These are phyloP conservation scores for Tolypocladium nubicola DNA, from an alignment of 2,329 filamentous ascomycete genomes.

Conservation along the genomic window DNA sequence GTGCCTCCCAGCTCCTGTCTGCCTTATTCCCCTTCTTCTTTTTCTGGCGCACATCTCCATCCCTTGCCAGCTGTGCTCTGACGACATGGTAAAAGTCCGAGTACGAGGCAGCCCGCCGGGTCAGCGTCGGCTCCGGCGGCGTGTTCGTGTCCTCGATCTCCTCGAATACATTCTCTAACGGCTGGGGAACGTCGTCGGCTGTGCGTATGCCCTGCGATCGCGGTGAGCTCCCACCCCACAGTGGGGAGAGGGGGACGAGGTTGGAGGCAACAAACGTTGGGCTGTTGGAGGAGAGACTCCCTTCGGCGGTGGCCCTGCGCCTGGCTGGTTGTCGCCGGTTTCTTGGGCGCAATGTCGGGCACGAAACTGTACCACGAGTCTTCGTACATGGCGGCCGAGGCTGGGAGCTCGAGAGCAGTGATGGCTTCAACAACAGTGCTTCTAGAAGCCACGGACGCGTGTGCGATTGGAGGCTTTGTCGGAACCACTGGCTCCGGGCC, in stretches of 20 bases:
- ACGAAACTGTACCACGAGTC: slow-evolving; percentile 78
- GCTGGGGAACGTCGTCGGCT: slow-evolving; percentile 38
- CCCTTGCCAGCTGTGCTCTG: slow-evolving; percentile 44
- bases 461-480: slow-evolving; percentile 13
- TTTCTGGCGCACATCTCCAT: slow-evolving; percentile 28
- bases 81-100: slow-evolving; percentile 63
- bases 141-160: slow-evolving; percentile 42
- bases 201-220: slow-evolving; percentile 41
- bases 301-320: slow-evolving; percentile 50
- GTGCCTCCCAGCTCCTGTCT: slow-evolving; percentile 39
- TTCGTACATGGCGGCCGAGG: slow-evolving; percentile 55
- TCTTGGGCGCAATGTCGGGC: slow-evolving; percentile 46
- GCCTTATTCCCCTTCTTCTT: slow-evolving; percentile 23
- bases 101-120: slow-evolving; percentile 61
- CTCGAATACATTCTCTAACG: slow-evolving; percentile 48
- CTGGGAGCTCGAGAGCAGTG: background rate
- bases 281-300: slow-evolving; percentile 58
- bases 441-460: slow-evolving; percentile 18
- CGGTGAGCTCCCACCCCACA: slow-evolving; percentile 13
- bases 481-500: slow-evolving; percentile 17
- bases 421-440: slow-evolving; percentile 1
- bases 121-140: slow-evolving; percentile 55
- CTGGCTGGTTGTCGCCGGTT: slow-evolving; percentile 31
- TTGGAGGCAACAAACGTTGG: slow-evolving; percentile 38
- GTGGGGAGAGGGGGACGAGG: slow-evolving; percentile 3